phyloP scores from a whole-genome alignment of 768 basidiomycete genomes.

The Auriscalpium vulgare region DNA sequence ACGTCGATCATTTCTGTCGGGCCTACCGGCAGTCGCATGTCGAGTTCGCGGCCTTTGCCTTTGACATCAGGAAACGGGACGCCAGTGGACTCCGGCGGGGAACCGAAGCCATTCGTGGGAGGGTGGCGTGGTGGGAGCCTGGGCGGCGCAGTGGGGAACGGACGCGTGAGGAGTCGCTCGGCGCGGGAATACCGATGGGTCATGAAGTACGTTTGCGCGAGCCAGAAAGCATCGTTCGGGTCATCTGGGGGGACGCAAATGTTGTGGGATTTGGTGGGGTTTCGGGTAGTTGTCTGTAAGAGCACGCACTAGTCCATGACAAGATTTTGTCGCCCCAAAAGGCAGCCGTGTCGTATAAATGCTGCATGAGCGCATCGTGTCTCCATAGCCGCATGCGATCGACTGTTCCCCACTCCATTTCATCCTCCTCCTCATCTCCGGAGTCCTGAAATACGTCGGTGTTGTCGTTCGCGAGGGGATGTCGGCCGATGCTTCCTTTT shows the following conservation, averaged over 20 bases:
- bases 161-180: constrained; percentile 83
- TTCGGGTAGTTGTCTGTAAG: neutral
- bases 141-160: constrained; percentile 54
- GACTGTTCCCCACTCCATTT: constrained; percentile 77
- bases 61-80: constrained; percentile 29
- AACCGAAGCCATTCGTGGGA: constrained; percentile 35
- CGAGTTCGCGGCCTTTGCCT: constrained; percentile 42
- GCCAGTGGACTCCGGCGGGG: constrained; percentile 2
- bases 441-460: constrained; percentile 69
- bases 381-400: constrained; percentile 96
- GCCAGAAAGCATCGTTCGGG: constrained; percentile 98
- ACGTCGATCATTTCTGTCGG: constrained; percentile 66
- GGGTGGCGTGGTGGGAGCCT: constrained; percentile 24
- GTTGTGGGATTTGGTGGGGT: neutral
- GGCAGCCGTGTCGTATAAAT: constrained; percentile 92
- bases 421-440: constrained; percentile 47
- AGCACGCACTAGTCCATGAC: constrained; percentile 79
- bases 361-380: constrained; percentile 97
- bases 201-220: constrained; percentile 96
- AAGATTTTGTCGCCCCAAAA: constrained; percentile 99
- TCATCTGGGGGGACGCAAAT: constrained; percentile 47
- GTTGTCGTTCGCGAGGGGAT: constrained; percentile 74
- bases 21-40: constrained; percentile 58
- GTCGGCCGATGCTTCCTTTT: constrained; percentile 42
- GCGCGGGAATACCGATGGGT: constrained; percentile 93